These are phyloP conservation scores for Termitomyces sp. DNA, from an alignment of 768 basidiomycete genomes.

Conservation along the genomic window DNA sequence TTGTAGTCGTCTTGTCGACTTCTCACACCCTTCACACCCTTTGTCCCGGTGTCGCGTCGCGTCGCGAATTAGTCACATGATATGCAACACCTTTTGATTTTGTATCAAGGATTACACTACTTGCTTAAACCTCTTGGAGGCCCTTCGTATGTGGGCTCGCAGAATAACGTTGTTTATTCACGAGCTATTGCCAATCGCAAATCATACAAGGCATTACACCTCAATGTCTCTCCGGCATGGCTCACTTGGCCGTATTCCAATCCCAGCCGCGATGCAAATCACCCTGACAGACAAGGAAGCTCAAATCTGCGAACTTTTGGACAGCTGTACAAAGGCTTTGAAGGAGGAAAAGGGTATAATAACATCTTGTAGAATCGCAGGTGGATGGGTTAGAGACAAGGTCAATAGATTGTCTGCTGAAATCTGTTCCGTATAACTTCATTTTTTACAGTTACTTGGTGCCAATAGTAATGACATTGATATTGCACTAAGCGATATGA, in stretches of 20 bases:
- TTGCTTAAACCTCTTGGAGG: neutral
- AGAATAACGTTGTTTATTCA: neutral
- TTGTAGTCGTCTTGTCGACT: neutral
- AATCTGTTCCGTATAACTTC: neutral
- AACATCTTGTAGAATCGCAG: slow-evolving; percentile 85
- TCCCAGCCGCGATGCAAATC: slow-evolving; percentile 35
- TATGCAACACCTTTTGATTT: too few species aligned
- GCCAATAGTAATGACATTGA: slow-evolving; percentile 89
- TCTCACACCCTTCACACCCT: too few species aligned
- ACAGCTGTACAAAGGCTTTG: slow-evolving; percentile 66
- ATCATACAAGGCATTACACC: neutral
- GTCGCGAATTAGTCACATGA: neutral
- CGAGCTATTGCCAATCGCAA: neutral
- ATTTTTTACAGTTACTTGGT: slow-evolving; percentile 62
- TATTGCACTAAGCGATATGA: slow-evolving; percentile 84
- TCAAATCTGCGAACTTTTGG: slow-evolving; percentile 70
- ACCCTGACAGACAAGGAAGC: slow-evolving; percentile 65
- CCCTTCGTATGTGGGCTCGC: slow-evolving; percentile 4
- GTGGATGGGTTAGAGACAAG: slow-evolving; percentile 99
- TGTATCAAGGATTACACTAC: too few species aligned
- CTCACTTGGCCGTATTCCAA: slow-evolving; percentile 12
- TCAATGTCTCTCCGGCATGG: slow-evolving; percentile 12
- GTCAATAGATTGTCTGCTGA: slow-evolving; percentile 34
- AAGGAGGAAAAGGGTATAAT: slow-evolving; percentile 46
- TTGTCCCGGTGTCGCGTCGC: neutral